Conservation (phyloP, 139 green algal species). For the Mesotaenium endlicherianum region DNA sequence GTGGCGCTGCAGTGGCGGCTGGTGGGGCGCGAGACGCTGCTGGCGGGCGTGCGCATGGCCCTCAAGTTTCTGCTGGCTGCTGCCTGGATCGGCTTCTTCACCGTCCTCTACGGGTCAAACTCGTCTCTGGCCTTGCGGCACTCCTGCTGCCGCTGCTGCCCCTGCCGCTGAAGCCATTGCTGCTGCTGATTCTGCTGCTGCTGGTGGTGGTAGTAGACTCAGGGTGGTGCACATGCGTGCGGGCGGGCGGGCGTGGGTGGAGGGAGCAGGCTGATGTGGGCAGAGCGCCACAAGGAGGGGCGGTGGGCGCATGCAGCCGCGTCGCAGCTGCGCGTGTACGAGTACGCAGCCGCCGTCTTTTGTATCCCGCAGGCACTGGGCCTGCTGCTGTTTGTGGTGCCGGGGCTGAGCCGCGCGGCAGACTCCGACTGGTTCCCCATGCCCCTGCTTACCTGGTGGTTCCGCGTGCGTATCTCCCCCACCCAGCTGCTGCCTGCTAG, state of each 20-base stretch:
- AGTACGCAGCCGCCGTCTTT: not conserved
- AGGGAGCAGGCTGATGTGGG: constrained; percentile 9
- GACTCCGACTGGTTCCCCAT: constrained; percentile 26
- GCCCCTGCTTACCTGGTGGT: constrained; percentile 11
- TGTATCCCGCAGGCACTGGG: constrained; percentile 13
- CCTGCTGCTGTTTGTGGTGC: constrained; percentile 6
- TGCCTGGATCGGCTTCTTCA: constrained; percentile 19
- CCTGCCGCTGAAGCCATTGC: no score
- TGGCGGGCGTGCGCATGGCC: constrained; percentile 2
- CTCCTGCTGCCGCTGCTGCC: no score
- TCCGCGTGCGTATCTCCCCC: constrained; percentile 28
- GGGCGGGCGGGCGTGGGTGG: not conserved
- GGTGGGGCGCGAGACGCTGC: not conserved
- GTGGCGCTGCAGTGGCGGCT: constrained; percentile 5
- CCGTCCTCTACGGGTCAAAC: constrained; percentile 6
- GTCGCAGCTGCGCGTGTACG: not conserved
- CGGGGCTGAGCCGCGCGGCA: not conserved
- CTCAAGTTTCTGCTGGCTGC: constrained; percentile 12
- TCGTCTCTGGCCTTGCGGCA: no score
- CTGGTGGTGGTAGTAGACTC: no score
- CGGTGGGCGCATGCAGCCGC: not conserved
- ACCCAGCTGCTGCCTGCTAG: no score
- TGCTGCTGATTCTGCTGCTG: no score
- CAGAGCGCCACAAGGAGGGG: not conserved
- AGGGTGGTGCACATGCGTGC: no score